Evolutionary conservation across 225 moss, liverwort and hornwort species (phyloP), one percentile per base, ranked within the genome.

Genomic region (Takakia lepidozioides): DNA sequence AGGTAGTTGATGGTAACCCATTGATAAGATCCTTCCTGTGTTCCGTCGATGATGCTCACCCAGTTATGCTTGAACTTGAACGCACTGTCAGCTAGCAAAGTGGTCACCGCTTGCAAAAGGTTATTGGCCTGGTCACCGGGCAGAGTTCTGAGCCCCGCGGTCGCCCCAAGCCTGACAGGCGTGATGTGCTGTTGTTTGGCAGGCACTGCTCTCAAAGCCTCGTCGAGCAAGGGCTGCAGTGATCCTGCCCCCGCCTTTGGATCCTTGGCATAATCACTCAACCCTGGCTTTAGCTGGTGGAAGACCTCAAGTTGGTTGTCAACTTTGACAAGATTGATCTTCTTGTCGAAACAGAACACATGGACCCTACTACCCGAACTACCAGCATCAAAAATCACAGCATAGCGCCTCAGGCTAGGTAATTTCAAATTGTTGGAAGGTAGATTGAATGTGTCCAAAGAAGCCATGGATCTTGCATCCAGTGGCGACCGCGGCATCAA

Each of bases 331-430:
- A 93, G 76, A 55, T 89, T 76, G 52, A 78, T 59, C 36, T 74
- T 58, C 29, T 62, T 69, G 72, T 93, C 93, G 30, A 93, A 93
- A 19, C 82, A 75, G 46, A 81, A 93, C 21, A 93, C 88, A 60
- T 93, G 93, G 42, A 93, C 86, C 46, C 93, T 86, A 49, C 93
- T 93, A 54, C 93, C 93, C 8, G 93, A 93, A 72, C 93, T 93
- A 41, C 93, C 93, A 25, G 93, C 93, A 68, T 93, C 93, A 52
- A 93, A 93, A 43, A 93, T 63, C 15, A 93, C 83, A 39, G 88
- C 85, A 52, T 86, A 93, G 7, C 88, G 85, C 45, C 86, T 88
- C 0, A 21, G 3, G n/a, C 10, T 11, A 17, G 51, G 29, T 56
- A 53, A 41, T 67, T 51, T 46, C 34, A 67, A 29, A 64, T 48